Evolutionary conservation across 139 green algal species (phyloP), one percentile per base, ranked within the genome.

Genomic region (Auxenochlorella protothecoides): DNA sequence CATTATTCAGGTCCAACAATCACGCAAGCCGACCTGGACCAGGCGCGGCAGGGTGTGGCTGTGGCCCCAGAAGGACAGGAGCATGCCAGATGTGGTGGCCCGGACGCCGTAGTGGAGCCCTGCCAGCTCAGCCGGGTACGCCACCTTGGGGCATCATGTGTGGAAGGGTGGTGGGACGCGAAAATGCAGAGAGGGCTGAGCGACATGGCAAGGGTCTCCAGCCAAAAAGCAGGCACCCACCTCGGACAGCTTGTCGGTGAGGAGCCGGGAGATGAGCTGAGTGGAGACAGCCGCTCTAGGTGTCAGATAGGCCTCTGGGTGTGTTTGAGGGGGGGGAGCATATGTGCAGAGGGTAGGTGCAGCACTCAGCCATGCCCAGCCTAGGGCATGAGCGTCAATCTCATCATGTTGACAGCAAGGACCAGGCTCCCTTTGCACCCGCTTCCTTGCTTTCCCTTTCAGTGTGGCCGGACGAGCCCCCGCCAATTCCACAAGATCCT

Each of bases 121-220:
- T 51, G 92, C 92, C 68, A 97, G 80, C 72, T 95, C 85, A 53
- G 92, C 92, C 55, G 83, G 76, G 77, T 97, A 97, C 3, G 88
- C 79, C 5, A 94, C 57, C 64, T 81, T 44, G 27, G 27, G 27
- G 27, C 27, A 44, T 44, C 27, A 44, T 44, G 27, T 44, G 27
- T 44, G 27, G 27, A 44, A 44, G 27, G 27, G 27, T 44, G 27
- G 27, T 44, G 27, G 27, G 27, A 44, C 27, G 27, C 27, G 27
- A 44, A 44, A 44, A 44, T 44, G 27, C 27, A 44, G 27, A 2
- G 27, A 44, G 27, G 27, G 27, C 27, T 44, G 27, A 44, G 27
- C 27, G 27, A 44, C 27, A 44, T 44, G 27, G 27, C 27, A 44
- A 44, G 27, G 27, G 27, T 44, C 27, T 44, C 27, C 44, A 72